Conservation (phyloP, 23 red algal species). For the Gracilaria gracilis region DNA sequence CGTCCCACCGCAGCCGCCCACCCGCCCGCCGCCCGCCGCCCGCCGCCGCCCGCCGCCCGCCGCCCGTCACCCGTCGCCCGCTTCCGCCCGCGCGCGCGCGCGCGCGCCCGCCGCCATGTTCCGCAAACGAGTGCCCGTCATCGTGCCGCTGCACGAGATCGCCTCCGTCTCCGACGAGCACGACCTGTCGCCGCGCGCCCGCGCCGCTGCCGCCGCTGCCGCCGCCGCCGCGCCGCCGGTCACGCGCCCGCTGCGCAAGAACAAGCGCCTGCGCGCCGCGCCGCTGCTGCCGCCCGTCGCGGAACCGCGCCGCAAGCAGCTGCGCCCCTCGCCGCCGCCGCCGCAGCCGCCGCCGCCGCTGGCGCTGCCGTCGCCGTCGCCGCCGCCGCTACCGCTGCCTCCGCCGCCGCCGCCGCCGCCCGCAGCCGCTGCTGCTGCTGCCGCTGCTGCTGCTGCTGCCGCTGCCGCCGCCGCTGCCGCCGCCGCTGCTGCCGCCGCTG, state of each 20-base stretch:
- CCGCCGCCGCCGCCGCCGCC: not conserved
- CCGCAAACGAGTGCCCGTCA: slow-evolving; percentile 58
- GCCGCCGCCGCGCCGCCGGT: slow-evolving; percentile 8
- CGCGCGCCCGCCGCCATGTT: slow-evolving; percentile 1
- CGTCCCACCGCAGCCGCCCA: not conserved
- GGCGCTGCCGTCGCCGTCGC: not conserved
- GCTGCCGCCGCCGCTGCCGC: not conserved
- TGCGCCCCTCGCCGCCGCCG: not conserved
- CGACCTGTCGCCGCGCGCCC: not conserved
- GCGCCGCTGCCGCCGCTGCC: not conserved
- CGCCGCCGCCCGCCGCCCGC: not conserved
- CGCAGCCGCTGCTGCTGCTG: not conserved
- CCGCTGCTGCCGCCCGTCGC: not conserved
- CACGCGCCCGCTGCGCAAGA: slow-evolving; percentile 69
- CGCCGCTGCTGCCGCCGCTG: not conserved
- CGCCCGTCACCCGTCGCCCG: not conserved
- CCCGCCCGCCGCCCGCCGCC: not conserved
- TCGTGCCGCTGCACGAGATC: slow-evolving; percentile 65
- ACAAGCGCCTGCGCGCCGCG: slow-evolving; percentile 52
- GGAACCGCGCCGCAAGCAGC: slow-evolving; percentile 3
- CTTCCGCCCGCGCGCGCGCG: not conserved
- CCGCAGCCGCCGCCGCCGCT: not conserved
- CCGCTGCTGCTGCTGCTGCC: not conserved
- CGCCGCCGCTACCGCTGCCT: not conserved
- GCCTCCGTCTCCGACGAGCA: slow-evolving; percentile 26